Conservation (phyloP, 495 filamentous ascomycete species). For the Penicillium fimorum region DNA sequence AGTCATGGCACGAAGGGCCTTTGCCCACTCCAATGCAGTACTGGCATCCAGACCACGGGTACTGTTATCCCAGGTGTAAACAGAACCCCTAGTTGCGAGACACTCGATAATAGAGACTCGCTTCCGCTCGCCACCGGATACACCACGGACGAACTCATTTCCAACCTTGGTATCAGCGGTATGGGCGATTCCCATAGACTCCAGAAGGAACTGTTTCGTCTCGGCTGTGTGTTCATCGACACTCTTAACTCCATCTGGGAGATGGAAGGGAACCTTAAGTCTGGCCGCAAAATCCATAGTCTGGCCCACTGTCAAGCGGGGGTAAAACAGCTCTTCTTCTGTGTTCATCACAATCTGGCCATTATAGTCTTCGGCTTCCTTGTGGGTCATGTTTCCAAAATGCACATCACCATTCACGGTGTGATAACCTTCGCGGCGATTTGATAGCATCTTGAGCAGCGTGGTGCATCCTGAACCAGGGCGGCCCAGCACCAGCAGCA, state of each 20-base stretch:
- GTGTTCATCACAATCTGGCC: constrained; percentile 69
- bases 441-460: constrained; percentile 63
- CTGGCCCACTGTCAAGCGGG: constrained; percentile 64
- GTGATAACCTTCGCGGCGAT: constrained; percentile 57
- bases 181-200: constrained; percentile 72
- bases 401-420: constrained; percentile 52
- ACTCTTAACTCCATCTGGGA: constrained; percentile 37
- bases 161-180: constrained; percentile 77
- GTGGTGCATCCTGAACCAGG: constrained; percentile 47
- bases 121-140: constrained; percentile 80
- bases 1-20: constrained; percentile 47
- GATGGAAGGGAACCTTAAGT: constrained; percentile 34
- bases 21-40: constrained; percentile 55
- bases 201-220: constrained; percentile 65
- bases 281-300: constrained; percentile 66
- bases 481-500: constrained; percentile 44
- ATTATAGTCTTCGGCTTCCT: constrained; percentile 58
- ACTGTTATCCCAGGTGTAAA: constrained; percentile 61
- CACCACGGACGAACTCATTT: constrained; percentile 74
- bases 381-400: constrained; percentile 55
- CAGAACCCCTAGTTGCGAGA: constrained; percentile 55
- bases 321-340: constrained; percentile 72
- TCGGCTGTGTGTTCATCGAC: constrained; percentile 47
- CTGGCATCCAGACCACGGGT: constrained; percentile 61
- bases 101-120: constrained; percentile 67